phyloP scores from a whole-genome alignment of 2,329 filamentous ascomycete genomes.

The Cordyceps tenuipes region DNA sequence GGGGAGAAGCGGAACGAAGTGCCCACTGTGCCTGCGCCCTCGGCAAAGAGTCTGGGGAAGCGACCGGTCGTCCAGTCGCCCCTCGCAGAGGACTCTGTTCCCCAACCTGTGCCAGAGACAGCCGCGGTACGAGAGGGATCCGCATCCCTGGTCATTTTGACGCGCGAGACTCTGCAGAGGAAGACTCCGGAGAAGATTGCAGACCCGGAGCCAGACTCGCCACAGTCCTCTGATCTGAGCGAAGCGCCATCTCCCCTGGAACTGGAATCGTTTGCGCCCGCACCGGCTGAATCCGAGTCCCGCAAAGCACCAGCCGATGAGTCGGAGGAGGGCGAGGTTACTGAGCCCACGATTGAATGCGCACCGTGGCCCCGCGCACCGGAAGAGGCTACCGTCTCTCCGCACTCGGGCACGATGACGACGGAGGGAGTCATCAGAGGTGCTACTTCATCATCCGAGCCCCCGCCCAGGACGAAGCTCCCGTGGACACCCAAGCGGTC shows the following conservation, averaged over 20 bases:
- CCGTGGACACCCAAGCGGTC: not conserved
- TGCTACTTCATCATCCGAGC: not conserved
- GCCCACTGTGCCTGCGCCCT: too few relatives aligned
- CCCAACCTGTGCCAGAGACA: too few relatives aligned
- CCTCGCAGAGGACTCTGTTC: too few relatives aligned
- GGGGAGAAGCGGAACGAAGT: too few relatives aligned
- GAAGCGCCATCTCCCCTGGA: not conserved
- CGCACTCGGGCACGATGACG: not conserved
- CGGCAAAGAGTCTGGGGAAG: not conserved
- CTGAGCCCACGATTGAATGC: not conserved
- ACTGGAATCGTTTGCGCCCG: not conserved
- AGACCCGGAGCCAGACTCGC: not conserved
- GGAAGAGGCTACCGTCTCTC: not conserved
- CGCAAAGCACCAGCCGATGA: not conserved
- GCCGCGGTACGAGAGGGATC: too few relatives aligned
- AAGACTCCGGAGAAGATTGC: not conserved
- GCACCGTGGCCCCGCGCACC: not conserved
- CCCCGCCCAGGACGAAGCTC: not conserved
- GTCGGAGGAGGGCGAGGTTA: constrained; percentile 2
- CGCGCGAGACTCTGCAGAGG: not conserved
- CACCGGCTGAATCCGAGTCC: not conserved
- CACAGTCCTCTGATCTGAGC: constrained; percentile 1
- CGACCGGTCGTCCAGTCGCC: not conserved
- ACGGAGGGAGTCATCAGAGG: not conserved
- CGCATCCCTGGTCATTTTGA: too few relatives aligned